Percentiles rank a stretch among this genome's conserved stretches.
Conservation (phyloP, 148 eudicot species). For the Arbutus unedo region DNA sequence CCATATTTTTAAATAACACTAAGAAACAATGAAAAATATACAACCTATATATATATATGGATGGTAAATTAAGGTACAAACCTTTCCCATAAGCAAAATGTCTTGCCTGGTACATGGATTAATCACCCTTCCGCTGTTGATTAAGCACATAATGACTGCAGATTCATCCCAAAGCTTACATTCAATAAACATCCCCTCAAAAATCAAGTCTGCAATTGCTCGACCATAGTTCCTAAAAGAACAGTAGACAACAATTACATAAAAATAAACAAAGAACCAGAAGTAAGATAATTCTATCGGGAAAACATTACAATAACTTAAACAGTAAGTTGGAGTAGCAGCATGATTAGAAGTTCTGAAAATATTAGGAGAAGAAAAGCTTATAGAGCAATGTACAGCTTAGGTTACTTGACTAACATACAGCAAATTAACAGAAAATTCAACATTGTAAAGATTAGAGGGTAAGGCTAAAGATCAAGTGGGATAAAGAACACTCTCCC, state of each 20-base stretch:
- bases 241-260: not conserved
- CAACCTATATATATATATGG: not conserved
- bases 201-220: slow-evolving; percentile 55
- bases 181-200: slow-evolving; percentile 42
- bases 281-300: not conserved
- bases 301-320: not conserved
- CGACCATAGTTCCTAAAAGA: slow-evolving; percentile 41
- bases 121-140: slow-evolving; percentile 52
- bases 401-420: not conserved
- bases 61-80: slow-evolving; percentile 24
- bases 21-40: not conserved
- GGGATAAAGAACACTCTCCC: not conserved
- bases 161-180: slow-evolving; percentile 72
- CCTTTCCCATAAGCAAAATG: slow-evolving; percentile 52
- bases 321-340: too few species aligned
- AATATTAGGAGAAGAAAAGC: too few species aligned
- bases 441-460: not conserved
- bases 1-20: not conserved
- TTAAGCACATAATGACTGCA: slow-evolving; percentile 41
- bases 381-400: too few species aligned
- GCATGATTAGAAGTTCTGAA: too few species aligned
- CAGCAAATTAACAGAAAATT: not conserved
- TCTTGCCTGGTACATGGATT: slow-evolving; percentile 46
- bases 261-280: not conserved
- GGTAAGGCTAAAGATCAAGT: not conserved